These are phyloP conservation scores for Verticillium nonalfalfae DNA, from an alignment of 2,329 filamentous ascomycete genomes.

Conservation along the genomic window DNA sequence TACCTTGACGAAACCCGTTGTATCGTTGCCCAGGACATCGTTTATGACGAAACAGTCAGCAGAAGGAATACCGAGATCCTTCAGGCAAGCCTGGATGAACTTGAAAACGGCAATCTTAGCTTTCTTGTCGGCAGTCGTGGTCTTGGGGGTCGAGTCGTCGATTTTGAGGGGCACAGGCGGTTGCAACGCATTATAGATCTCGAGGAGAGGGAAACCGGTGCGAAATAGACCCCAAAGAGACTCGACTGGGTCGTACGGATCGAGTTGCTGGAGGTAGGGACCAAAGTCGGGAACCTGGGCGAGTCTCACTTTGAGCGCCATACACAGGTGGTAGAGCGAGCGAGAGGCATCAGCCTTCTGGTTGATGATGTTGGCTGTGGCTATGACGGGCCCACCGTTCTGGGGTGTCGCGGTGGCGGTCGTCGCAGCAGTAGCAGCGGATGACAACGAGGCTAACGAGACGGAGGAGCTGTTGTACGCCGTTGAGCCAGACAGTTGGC, in stretches of 20 bases:
- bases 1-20: conserved; percentile 94
- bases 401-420: conserved; percentile 22
- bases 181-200: conserved; percentile 80
- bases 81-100: conserved; percentile 84
- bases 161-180: conserved; percentile 63
- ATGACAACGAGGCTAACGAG: conserved; percentile 43
- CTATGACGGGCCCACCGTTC: conserved; percentile 58
- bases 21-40: conserved; percentile 89
- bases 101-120: conserved; percentile 87
- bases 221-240: conserved; percentile 85
- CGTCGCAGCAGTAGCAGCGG: conserved; percentile 30
- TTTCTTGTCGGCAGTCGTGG: conserved; percentile 61
- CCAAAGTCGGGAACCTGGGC: conserved; percentile 80
- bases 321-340: conserved; percentile 93
- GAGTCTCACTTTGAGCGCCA: conserved; percentile 75
- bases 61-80: conserved; percentile 71
- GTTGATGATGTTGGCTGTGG: conserved; percentile 94
- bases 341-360: conserved; percentile 86
- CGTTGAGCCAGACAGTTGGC: conserved; percentile 58
- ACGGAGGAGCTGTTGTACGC: conserved; percentile 46
- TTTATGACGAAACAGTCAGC: conserved; percentile 87
- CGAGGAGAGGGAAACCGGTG: conserved; percentile 75
- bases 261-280: conserved; percentile 64
- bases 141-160: conserved; percentile 46
- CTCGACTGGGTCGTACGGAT: conserved; percentile 72